phyloP scores from a whole-genome alignment of 2,329 filamentous ascomycete species.

The Diaporthe citriasiana region DNA sequence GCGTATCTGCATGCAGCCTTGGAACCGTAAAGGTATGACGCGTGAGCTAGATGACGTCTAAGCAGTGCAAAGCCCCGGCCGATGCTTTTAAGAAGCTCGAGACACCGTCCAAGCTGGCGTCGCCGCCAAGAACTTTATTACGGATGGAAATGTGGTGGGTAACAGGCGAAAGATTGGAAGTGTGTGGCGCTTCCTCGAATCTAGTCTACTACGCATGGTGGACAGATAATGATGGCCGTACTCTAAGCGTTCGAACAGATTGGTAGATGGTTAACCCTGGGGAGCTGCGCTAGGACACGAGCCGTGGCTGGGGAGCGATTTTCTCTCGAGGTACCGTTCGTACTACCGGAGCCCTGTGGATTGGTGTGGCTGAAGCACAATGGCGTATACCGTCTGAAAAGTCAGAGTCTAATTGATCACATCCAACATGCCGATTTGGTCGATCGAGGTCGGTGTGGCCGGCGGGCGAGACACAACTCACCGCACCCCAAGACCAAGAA shows the following conservation, averaged over 20 bases:
- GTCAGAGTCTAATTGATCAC: constrained; percentile 26
- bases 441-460: constrained; percentile 20
- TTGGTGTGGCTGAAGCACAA: constrained; percentile 15
- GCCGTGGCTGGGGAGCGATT: neutral
- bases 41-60: constrained; percentile 26
- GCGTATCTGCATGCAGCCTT: constrained; percentile 33
- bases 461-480: constrained; percentile 27
- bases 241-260: neutral
- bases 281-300: constrained; percentile 21
- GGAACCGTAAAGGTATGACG: constrained; percentile 35
- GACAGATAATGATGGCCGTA: neutral
- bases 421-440: neutral
- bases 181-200: neutral
- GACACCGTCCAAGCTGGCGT: constrained; percentile 9
- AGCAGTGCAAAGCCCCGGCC: constrained; percentile 6
- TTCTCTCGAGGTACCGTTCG: neutral
- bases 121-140: constrained; percentile 1
- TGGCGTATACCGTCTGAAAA: constrained; percentile 19
- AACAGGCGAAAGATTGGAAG: neutral
- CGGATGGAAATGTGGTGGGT: neutral
- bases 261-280: neutral
- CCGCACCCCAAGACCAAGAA: constrained; percentile 11
- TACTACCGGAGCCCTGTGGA: neutral
- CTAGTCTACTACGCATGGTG: neutral
- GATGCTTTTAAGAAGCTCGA: constrained; percentile 31